Evolutionary conservation across 1,284 basidiomycete species (phyloP).

Genomic region (Heterobasidion occidentale): DNA sequence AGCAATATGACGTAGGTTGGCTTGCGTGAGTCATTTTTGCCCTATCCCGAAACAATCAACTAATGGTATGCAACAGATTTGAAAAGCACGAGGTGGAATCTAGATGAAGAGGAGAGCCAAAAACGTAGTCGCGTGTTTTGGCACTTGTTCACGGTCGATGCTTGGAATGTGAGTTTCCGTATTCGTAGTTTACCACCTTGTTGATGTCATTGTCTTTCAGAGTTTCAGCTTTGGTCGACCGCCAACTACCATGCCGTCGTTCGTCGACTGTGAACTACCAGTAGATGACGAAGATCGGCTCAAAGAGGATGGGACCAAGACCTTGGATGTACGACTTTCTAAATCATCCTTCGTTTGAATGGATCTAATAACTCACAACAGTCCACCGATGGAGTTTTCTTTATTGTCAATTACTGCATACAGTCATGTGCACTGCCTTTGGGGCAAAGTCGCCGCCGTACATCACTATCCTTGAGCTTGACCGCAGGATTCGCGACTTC

Average conservation of each 20-base stretch:
- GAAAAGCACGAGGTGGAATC: constrained; percentile 49
- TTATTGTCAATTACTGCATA: constrained; percentile 43
- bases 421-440: constrained; percentile 45
- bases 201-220: constrained; percentile 22
- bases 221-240: constrained; percentile 58
- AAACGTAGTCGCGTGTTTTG: constrained; percentile 53
- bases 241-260: constrained; percentile 43
- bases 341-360: not conserved
- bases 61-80: constrained; percentile 37
- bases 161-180: constrained; percentile 40
- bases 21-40: constrained; percentile 37
- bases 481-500: constrained; percentile 35
- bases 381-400: constrained; percentile 51
- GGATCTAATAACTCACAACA: constrained; percentile 15
- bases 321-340: constrained; percentile 37
- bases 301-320: constrained; percentile 31
- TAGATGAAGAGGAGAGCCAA: constrained; percentile 35
- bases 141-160: constrained; percentile 53
- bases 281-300: constrained; percentile 32
- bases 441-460: constrained; percentile 43
- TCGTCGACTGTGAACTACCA: constrained; percentile 49
- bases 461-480: constrained; percentile 32
- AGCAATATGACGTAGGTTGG: constrained; percentile 40
- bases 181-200: not conserved
- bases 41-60: too few relatives aligned